phyloP scores from a whole-genome alignment of 768 basidiomycete species.

The Postia placenta region DNA sequence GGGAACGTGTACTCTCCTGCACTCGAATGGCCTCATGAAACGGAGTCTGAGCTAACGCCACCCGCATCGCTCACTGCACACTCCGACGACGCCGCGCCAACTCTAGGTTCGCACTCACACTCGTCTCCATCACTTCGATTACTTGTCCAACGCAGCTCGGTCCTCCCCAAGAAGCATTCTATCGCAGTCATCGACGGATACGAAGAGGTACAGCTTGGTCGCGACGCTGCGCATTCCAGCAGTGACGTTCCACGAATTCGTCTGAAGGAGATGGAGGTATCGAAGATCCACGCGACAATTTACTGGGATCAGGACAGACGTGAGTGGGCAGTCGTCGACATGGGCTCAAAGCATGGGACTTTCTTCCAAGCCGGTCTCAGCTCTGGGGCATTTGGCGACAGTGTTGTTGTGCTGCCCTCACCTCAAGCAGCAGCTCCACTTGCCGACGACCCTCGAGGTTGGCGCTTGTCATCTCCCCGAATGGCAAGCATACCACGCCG shows the following conservation, averaged over 20 bases:
- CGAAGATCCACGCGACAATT: constrained; percentile 71
- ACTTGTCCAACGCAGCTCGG: constrained; percentile 28
- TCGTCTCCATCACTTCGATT: constrained; percentile 30
- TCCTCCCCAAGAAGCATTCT: constrained; percentile 44
- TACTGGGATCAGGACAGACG: constrained; percentile 58
- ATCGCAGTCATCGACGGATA: constrained; percentile 61
- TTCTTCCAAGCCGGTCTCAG: constrained; percentile 36
- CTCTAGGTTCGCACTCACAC: constrained; percentile 1
- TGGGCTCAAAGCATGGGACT: constrained; percentile 84
- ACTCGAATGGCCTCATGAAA: constrained; percentile 55
- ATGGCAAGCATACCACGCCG: constrained; percentile 62
- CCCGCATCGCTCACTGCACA: not conserved
- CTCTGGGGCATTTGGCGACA: constrained; percentile 17
- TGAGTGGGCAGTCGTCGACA: constrained; percentile 75
- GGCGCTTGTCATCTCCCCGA: constrained; percentile 58
- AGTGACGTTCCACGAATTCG: constrained; percentile 57
- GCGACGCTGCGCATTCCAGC: constrained; percentile 52
- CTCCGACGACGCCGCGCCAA: not conserved
- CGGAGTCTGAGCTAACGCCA: not conserved
- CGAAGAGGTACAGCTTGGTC: constrained; percentile 65
- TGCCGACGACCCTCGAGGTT: constrained; percentile 22
- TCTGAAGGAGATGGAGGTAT: constrained; percentile 80
- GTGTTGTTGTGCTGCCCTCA: not conserved
- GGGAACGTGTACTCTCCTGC: constrained; percentile 39
- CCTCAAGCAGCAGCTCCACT: not conserved